Conservation (phyloP, 2,329 filamentous ascomycete genomes). For the Fusarium albidum region DNA sequence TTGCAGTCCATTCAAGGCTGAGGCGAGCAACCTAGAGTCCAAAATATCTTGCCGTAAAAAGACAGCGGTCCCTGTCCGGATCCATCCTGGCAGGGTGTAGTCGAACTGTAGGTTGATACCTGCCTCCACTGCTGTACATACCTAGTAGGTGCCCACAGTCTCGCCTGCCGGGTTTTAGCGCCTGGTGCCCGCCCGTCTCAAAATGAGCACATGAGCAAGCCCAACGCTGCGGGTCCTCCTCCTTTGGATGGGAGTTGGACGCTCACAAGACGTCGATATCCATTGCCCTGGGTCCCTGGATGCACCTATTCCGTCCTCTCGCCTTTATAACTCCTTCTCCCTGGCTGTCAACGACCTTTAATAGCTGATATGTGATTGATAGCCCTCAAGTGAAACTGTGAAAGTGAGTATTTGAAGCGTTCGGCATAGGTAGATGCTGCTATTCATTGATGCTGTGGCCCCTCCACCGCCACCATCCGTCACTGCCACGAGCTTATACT, state of each 20-base stretch:
- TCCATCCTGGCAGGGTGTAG: conserved; percentile 4
- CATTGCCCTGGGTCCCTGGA: conserved; percentile 16
- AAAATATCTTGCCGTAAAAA: neutral
- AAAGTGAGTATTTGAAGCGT: conserved; percentile 5
- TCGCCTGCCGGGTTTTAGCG: conserved; percentile 22
- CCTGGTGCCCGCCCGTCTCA: conserved; percentile 45
- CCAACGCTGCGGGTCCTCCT: conserved; percentile 50
- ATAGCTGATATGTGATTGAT: neutral
- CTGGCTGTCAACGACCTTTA: neutral
- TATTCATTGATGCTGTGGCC: neutral
- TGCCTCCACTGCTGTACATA: conserved; percentile 9
- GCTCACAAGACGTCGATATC: conserved; percentile 34
- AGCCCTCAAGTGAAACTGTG: neutral
- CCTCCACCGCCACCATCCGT: conserved; percentile 1
- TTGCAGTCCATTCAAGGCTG: conserved; percentile 6
- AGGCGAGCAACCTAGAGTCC: conserved; percentile 8
- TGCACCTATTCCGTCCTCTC: neutral
- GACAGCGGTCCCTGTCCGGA: conserved; percentile 12
- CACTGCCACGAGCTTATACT: neutral
- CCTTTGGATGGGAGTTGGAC: conserved; percentile 27
- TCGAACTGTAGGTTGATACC: conserved; percentile 1
- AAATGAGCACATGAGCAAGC: conserved; percentile 58
- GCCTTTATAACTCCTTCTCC: neutral
- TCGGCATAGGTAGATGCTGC: neutral
- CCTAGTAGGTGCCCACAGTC: conserved; percentile 4